A percentile compares a stretch with the other conserved stretches of the same genome.
Conservation (phyloP, 2,329 filamentous ascomycete species). For the Aspergillus sp. region DNA sequence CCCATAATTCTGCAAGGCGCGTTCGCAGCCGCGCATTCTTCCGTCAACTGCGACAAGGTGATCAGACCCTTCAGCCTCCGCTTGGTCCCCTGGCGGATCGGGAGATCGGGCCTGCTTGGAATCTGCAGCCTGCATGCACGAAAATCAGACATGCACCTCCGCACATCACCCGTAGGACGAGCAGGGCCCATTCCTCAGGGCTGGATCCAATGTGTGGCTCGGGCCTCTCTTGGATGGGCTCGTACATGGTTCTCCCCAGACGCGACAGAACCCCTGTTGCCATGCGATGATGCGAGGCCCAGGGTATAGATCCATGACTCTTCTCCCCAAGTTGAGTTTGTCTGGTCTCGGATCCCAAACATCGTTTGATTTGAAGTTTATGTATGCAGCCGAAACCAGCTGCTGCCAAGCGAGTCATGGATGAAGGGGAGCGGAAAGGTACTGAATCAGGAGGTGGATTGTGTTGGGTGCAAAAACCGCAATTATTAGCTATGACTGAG, state of each 20-base stretch:
- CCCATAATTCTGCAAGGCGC: conserved; percentile 16
- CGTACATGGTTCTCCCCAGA: not conserved
- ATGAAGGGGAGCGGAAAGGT: not conserved
- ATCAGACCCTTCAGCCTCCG: conserved; percentile 18
- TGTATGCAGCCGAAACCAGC: conserved; percentile 2
- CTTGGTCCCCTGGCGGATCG: conserved; percentile 14
- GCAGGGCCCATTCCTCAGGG: not conserved
- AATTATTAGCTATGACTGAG: not conserved
- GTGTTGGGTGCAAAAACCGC: not conserved
- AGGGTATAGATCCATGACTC: not conserved
- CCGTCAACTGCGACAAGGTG: conserved; percentile 13
- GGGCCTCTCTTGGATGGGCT: not conserved
- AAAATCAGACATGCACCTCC: conserved; percentile 4
- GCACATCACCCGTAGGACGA: not conserved
- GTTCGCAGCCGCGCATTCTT: not conserved
- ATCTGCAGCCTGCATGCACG: conserved; percentile 11
- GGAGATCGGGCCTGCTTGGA: conserved; percentile 10
- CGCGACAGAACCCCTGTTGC: not conserved
- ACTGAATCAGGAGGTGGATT: not conserved
- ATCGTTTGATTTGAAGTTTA: not conserved
- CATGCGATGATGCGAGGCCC: not conserved
- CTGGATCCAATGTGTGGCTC: not conserved
- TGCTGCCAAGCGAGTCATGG: too few relatives aligned
- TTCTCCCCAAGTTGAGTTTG: not conserved
- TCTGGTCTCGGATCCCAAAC: not conserved